Base-by-base conservation (phyloP, 805 yeast genomes). In the Ogataea kodamae region DNA sequence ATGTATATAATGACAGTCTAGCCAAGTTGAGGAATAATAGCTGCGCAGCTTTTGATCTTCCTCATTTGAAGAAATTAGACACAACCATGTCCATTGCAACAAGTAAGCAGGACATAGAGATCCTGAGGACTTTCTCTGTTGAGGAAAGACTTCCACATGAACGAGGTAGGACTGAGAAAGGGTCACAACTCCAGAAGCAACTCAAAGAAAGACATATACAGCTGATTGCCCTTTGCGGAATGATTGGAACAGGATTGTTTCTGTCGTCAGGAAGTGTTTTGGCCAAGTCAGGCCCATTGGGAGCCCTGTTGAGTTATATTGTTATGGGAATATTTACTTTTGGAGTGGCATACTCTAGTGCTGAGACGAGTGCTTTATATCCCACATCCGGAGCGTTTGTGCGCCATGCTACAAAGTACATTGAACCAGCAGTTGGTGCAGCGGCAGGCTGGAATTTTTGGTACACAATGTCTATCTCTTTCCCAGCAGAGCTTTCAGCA, bases 221-320 rank as follows among this genome's bases (percentile, higher is more conserved):
- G 55, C 73, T 78, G 78, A 74, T 78, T 41, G 80, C 86, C 22
- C 68, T 80, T 35, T 87, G 84, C 42, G 84, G 85, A 48, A 70
- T 79, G 40, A 76, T 80, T 43, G 86, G 88, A 56, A 77, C 85
- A n/a, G 77, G 76, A 28, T 56, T 71, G 33, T 68, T 72, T 37
- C 62, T 72, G 21, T 75, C 76, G 39, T 59, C 69, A 21, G 76
- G 76, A 29, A 61, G 63, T 20, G 65, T 65, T 2, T 50, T 67
- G 35, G 39, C 57, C 9, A 44, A 48, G 6, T 34, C 49, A 20
- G 57, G 57, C 17, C 57, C 57, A 8, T 52, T 43, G 1, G 72
- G 72, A 18, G 46, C 74, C 26, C 66, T 82, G 25, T 59, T 75
- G n/a, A 74, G 85, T 5, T 82, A 80, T 52, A 43, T 73, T 10